These are phyloP conservation scores for Neltuma alba DNA, from an alignment of 306 rosid species.

Conservation along the genomic window DNA sequence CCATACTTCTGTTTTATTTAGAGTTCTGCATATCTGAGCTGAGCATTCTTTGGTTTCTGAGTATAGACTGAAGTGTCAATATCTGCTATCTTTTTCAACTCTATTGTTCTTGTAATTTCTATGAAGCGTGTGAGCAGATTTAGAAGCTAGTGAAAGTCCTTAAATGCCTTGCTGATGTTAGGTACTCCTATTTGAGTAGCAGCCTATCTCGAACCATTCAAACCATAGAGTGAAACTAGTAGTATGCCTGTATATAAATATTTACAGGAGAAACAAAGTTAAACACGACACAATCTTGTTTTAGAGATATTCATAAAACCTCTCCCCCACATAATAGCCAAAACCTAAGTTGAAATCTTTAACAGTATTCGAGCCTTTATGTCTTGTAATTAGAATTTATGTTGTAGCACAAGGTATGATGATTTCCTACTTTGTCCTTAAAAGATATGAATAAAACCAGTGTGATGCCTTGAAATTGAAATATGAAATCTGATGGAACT, in stretches of 20 bases:
- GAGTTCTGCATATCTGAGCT: background rate
- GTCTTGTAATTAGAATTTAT: background rate
- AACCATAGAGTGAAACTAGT: background rate
- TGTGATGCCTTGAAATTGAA: background rate
- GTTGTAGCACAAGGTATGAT: background rate
- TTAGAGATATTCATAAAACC: background rate
- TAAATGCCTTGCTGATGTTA: background rate
- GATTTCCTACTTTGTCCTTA: background rate
- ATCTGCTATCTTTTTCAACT: background rate
- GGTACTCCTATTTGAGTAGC: background rate
- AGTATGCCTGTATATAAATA: background rate
- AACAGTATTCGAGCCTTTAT: background rate
- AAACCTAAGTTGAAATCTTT: background rate
- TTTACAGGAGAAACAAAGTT: constrained; percentile 16
- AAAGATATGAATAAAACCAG: background rate
- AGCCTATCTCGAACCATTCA: background rate
- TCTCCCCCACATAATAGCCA: background rate
- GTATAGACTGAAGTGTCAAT: background rate
- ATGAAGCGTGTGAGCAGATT: background rate
- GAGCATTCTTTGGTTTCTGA: background rate
- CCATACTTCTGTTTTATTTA: background rate
- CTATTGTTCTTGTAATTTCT: background rate
- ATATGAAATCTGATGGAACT: background rate
- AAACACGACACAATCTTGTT: background rate
- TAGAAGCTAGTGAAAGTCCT: background rate